phyloP scores from a whole-genome alignment of 768 basidiomycete genomes.

The Tylopilus sp. region DNA sequence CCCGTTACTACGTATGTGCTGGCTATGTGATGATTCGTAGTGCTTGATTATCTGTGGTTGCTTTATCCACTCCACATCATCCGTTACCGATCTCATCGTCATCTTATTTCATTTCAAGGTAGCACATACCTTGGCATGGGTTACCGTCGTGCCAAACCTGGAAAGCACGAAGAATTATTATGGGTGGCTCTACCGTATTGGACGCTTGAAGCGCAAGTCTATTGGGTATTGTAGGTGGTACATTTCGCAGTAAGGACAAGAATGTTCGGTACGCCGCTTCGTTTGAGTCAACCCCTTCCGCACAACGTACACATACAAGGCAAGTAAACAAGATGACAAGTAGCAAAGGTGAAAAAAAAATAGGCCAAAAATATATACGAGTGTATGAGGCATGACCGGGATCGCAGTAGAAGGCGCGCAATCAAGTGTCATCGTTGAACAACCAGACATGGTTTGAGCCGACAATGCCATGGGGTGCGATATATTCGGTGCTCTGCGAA shows the following conservation, averaged over 20 bases:
- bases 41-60: constrained; percentile 1
- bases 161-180: neutral
- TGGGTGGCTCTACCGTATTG: neutral
- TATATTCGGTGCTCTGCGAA: constrained; percentile 11
- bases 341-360: constrained; percentile 1
- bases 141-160: neutral
- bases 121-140: neutral
- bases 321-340: constrained; percentile 19
- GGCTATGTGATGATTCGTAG: neutral
- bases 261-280: constrained; percentile 21
- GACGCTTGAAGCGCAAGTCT: constrained; percentile 12
- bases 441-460: constrained; percentile 14
- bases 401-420: neutral
- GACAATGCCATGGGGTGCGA: constrained; percentile 13
- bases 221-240: constrained; percentile 26
- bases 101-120: neutral
- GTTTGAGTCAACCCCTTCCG: constrained; percentile 5
- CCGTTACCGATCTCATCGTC: neutral
- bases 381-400: neutral
- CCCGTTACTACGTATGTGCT: neutral
- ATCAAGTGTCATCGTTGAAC: constrained; percentile 14
- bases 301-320: constrained; percentile 25
- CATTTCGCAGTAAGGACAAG: constrained; percentile 19
- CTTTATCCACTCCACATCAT: neutral
- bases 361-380: constrained; percentile 22